Conservation (phyloP, 345 rosid genomes). For the Geranium brycei region DNA sequence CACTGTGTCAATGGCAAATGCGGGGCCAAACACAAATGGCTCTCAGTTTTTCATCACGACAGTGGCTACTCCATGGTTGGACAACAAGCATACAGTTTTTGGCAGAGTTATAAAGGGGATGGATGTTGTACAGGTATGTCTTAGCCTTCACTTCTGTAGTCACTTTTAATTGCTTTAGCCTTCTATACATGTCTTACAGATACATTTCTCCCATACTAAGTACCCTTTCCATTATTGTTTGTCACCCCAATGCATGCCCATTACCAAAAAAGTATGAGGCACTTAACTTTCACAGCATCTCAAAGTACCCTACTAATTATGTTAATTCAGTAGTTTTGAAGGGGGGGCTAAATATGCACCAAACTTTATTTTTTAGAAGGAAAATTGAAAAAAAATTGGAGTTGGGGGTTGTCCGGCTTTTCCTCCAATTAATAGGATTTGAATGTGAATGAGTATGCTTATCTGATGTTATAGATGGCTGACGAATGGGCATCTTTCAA, state of each 20-base stretch:
- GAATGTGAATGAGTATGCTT: neutral
- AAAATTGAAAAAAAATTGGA: too few species aligned
- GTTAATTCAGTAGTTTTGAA: too few species aligned
- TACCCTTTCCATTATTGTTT: too few species aligned
- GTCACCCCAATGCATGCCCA: too few species aligned
- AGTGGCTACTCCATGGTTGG: conserved; percentile 96
- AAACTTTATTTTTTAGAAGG: too few species aligned
- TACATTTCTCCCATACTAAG: too few species aligned
- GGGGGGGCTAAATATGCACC: too few species aligned
- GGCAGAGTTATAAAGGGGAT: conserved; percentile 89
- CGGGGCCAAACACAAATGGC: conserved; percentile 83
- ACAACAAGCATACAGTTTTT: conserved; percentile 89
- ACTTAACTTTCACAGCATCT: too few species aligned
- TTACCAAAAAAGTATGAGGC: too few species aligned
- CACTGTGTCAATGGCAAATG: conserved; percentile 92
- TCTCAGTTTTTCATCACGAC: conserved; percentile 93
- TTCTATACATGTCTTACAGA: neutral
- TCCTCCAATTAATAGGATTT: neutral
- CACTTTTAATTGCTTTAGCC: neutral
- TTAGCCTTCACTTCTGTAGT: neutral
- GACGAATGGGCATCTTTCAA: neutral
- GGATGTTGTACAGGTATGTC: conserved; percentile 91
- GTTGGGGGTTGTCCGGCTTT: too few species aligned
- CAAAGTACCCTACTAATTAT: too few species aligned
- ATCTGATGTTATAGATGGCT: neutral